Evolutionary conservation across 164 flowering plant species (phyloP).

Genomic region (Litsea cubeba): DNA sequence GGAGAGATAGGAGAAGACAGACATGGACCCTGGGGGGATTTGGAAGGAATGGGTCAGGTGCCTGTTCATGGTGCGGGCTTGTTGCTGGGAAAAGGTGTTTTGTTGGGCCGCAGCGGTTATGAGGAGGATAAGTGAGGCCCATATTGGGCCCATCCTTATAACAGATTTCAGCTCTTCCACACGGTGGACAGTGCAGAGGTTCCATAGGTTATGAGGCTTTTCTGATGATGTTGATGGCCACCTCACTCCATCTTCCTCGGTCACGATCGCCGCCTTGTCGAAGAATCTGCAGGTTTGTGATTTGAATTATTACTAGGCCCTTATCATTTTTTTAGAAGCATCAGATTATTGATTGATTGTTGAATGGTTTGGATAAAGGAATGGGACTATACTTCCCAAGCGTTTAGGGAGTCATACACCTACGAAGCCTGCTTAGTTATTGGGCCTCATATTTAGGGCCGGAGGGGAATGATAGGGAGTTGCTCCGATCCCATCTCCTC

Average conservation of each 20-base stretch:
- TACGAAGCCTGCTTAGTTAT: no score
- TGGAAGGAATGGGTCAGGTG: constrained; percentile 53
- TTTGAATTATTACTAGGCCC: no score
- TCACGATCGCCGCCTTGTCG: constrained; percentile 76
- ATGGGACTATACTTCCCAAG: no score
- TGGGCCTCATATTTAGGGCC: no score
- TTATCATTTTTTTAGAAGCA: background rate
- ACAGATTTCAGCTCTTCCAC: constrained; percentile 76
- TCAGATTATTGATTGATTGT: no score
- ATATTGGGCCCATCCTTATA: constrained; percentile 80
- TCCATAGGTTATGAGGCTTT: constrained; percentile 52
- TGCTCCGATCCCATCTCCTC: no score
- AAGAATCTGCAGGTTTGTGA: constrained; percentile 39
- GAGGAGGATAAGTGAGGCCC: constrained; percentile 74
- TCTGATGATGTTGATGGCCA: constrained; percentile 7
- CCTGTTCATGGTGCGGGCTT: constrained; percentile 71
- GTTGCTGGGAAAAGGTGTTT: constrained; percentile 65
- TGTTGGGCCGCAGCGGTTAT: constrained; percentile 75
- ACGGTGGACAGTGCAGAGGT: constrained; percentile 65
- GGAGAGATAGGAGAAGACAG: constrained; percentile 53
- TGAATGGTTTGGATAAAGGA: no score
- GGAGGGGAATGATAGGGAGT: no score
- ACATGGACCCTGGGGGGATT: constrained; percentile 78
- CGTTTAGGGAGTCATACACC: no score
- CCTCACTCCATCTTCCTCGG: constrained; percentile 36